Evolutionary conservation across 2,329 filamentous ascomycete species (phyloP), one percentile per base, ranked within the genome.

Genomic region (Chaetothyriales sp.): DNA sequence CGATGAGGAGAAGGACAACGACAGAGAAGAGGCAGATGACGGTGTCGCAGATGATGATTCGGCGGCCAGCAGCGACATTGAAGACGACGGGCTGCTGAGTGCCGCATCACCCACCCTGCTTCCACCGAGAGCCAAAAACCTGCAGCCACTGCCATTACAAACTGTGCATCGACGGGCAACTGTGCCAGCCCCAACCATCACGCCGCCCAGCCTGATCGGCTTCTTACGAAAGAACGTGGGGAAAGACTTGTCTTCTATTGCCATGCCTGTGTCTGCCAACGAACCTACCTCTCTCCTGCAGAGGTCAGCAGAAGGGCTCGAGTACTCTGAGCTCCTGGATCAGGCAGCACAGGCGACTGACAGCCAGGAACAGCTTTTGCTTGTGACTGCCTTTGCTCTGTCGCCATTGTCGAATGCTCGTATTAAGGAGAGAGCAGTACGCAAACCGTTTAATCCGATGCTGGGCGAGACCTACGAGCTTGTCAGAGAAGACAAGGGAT

Each of bases 221-320:
- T 95, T 96, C 65, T 75, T 96, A 28, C 81, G 92, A 59, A 98
- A 96, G 68, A 98, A 98, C 60, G 92, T 96, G 8, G 92, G 92
- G 63, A 98, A 98, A 67, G 92, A 98, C 66, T 73, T 98, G 47
- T 95, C 87, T 53, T 93, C 88, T 2, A 94, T 98, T 57, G 89
- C 87, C 46, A 96, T 96, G 90, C 92, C 92, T 0, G 92, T 95
- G 1, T 94, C 90, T 3, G 83, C 90, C 20, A 98, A 98, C 66
- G 92, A 98, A 64, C 92, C 92, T 0, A 79, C 82, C 1, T 95
- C 90, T 0, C 70, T 94, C 9, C 73, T 96, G 4, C 92, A 98
- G 65, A 83, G 90, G 54, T 77, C 89, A 3, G 84, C 90, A 0
- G 92, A 98, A 66, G 84, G 90, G 62, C 68, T 96, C 46, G 92